Evolutionary conservation across 192 early-diverging fungal genomes (phyloP).

Genomic region (Irineochytrium annulatum): DNA sequence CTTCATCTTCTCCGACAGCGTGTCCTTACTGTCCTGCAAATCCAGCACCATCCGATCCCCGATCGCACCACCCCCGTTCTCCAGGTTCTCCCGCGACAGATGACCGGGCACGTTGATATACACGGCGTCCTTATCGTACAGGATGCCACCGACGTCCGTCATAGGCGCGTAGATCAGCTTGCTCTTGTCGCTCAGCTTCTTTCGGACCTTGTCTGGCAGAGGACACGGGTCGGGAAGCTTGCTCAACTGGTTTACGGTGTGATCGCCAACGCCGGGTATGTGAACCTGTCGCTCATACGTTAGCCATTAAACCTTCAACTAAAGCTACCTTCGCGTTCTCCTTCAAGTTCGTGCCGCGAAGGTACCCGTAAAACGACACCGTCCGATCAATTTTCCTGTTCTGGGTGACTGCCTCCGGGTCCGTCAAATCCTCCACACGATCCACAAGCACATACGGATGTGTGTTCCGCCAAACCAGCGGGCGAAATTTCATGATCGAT

Average conservation of each 20-base stretch:
- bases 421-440: slow-evolving; percentile 94
- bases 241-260: slow-evolving; percentile 67
- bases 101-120: slow-evolving; percentile 94
- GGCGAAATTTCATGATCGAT: slow-evolving; percentile 97
- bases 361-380: slow-evolving; percentile 91
- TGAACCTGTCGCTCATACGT: slow-evolving; percentile 60
- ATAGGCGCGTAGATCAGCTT: slow-evolving; percentile 98
- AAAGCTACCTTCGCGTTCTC: slow-evolving; percentile 58
- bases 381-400: slow-evolving; percentile 88
- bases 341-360: slow-evolving; percentile 94
- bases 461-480: slow-evolving; percentile 92
- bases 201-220: slow-evolving; percentile 89
- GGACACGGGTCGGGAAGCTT: slow-evolving; percentile 92
- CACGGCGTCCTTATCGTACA: slow-evolving; percentile 99
- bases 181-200: slow-evolving; percentile 85
- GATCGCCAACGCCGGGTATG: slow-evolving; percentile 94
- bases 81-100: slow-evolving; percentile 61
- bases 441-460: slow-evolving; percentile 98
- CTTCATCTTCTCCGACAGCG: slow-evolving; percentile 67
- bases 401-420: slow-evolving; percentile 74
- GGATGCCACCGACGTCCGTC: slow-evolving; percentile 95
- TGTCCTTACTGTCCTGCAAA: slow-evolving; percentile 78
- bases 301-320: not conserved
- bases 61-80: slow-evolving; percentile 45
- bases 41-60: slow-evolving; percentile 93